These are phyloP conservation scores for Microdochium bolleyi DNA, from an alignment of 2,329 filamentous ascomycete species.

Conservation along the genomic window DNA sequence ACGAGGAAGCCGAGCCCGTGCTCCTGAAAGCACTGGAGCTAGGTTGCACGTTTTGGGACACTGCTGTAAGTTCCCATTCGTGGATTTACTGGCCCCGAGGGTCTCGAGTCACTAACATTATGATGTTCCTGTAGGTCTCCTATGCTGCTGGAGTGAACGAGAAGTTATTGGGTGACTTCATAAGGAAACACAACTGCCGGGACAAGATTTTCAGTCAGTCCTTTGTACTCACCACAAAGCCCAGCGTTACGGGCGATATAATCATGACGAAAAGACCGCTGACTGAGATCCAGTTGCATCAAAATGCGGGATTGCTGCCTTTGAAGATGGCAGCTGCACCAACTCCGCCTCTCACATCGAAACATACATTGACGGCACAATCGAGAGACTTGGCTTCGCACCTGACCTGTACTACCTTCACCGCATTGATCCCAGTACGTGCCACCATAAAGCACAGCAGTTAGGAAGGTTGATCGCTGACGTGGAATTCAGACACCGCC, in stretches of 20 bases:
- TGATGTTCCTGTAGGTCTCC: slow-evolving; percentile 22
- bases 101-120: not conserved
- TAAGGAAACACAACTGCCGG: slow-evolving; percentile 38
- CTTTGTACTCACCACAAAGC: not conserved
- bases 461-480: slow-evolving; percentile 27
- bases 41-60: slow-evolving; percentile 36
- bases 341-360: slow-evolving; percentile 30
- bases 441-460: slow-evolving; percentile 34
- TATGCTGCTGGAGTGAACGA: slow-evolving; percentile 39
- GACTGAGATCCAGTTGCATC: slow-evolving; percentile 34
- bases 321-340: slow-evolving; percentile 26
- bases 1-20: slow-evolving; percentile 38
- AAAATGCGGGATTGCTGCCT: slow-evolving; percentile 34
- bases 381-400: slow-evolving; percentile 27
- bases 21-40: slow-evolving; percentile 38
- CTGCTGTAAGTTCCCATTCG: slow-evolving; percentile 22
- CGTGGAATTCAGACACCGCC: slow-evolving; percentile 22
- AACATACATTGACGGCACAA: slow-evolving; percentile 20
- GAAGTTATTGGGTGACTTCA: slow-evolving; percentile 40
- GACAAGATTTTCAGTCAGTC: slow-evolving; percentile 35
- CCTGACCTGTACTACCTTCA: not conserved
- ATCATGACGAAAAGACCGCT: not conserved
- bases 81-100: not conserved
- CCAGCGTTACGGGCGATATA: not conserved
- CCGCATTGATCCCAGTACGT: not conserved